These are phyloP conservation scores for Starmerella tilneyi DNA, from an alignment of 805 yeast species.

Conservation along the genomic window DNA sequence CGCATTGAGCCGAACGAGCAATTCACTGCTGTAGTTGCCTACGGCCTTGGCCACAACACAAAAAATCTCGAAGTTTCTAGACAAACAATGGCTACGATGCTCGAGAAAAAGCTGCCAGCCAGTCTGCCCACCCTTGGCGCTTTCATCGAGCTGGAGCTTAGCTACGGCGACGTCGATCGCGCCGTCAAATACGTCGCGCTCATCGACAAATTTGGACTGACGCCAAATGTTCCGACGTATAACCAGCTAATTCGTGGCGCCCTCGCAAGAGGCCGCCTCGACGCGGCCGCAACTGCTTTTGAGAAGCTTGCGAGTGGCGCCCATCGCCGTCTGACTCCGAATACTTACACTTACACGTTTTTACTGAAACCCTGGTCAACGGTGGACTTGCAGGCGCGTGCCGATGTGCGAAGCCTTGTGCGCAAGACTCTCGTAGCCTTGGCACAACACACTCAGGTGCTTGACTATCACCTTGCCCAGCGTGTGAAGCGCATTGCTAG, in stretches of 20 bases:
- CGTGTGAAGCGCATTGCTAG: constrained; percentile 8
- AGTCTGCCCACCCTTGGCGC: constrained; percentile 28
- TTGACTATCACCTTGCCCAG: constrained; percentile 22
- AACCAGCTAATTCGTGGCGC: constrained; percentile 29
- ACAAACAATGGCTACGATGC: constrained; percentile 31
- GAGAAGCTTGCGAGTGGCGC: constrained; percentile 14
- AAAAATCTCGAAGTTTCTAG: constrained; percentile 44
- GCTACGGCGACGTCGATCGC: constrained; percentile 22
- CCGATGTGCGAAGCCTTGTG: constrained; percentile 12
- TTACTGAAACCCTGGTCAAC: constrained; percentile 18
- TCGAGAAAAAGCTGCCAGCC: constrained; percentile 24
- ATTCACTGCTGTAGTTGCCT: constrained; percentile 45
- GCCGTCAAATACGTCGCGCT: constrained; percentile 21
- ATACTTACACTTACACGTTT: constrained; percentile 27
- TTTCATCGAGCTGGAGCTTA: constrained; percentile 28
- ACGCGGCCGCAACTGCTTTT: constrained; percentile 23
- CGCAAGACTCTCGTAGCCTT: constrained; percentile 9
- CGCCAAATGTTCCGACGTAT: constrained; percentile 27
- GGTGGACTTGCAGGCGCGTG: constrained; percentile 1
- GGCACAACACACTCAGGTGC: background rate
- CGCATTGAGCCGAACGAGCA: constrained; percentile 35
- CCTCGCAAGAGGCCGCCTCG: constrained; percentile 16
- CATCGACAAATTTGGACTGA: constrained; percentile 24
- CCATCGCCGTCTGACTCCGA: constrained; percentile 23
- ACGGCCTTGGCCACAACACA: constrained; percentile 43